phyloP scores from a whole-genome alignment of 441 rosid species.

The Manihot esculenta region DNA sequence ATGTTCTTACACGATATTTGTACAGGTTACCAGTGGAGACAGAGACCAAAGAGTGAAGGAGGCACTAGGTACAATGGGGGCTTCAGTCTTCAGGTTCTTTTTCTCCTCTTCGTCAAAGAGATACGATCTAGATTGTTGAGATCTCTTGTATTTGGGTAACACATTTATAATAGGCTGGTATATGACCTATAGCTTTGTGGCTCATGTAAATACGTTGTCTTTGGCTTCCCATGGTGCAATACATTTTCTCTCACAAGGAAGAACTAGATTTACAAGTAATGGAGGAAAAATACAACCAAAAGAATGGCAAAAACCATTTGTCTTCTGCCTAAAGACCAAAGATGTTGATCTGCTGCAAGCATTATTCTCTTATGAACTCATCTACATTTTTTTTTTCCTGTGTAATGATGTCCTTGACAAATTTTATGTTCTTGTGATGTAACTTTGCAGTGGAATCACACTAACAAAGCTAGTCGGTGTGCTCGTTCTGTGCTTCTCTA shows the following conservation, averaged over 20 bases:
- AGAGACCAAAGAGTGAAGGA: conserved; percentile 81
- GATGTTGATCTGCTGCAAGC: too few species aligned
- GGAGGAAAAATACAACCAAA: too few species aligned
- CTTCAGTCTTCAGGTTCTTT: conserved; percentile 93
- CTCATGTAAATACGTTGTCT: not conserved
- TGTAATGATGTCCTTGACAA: not conserved
- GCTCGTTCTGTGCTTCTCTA: conserved; percentile 92
- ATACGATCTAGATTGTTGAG: not conserved
- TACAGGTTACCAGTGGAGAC: conserved; percentile 76
- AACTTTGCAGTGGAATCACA: conserved; percentile 81
- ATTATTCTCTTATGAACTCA: not conserved
- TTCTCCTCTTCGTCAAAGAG: not conserved
- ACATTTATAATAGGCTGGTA: not conserved
- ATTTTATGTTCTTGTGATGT: conserved; percentile 2
- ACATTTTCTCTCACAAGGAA: not conserved
- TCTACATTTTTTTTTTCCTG: not conserved
- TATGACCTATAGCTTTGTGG: too few species aligned
- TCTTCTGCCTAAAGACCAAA: too few species aligned
- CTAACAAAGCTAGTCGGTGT: conserved; percentile 96
- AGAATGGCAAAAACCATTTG: too few species aligned
- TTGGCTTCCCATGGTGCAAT: not conserved
- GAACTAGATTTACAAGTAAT: not conserved
- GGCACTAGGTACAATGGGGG: conserved; percentile 91
- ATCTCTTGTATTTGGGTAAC: not conserved
- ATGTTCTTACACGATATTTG: conserved; percentile 16